Conservation (phyloP, 805 yeast genomes). For the Teunomyces kruisii region DNA sequence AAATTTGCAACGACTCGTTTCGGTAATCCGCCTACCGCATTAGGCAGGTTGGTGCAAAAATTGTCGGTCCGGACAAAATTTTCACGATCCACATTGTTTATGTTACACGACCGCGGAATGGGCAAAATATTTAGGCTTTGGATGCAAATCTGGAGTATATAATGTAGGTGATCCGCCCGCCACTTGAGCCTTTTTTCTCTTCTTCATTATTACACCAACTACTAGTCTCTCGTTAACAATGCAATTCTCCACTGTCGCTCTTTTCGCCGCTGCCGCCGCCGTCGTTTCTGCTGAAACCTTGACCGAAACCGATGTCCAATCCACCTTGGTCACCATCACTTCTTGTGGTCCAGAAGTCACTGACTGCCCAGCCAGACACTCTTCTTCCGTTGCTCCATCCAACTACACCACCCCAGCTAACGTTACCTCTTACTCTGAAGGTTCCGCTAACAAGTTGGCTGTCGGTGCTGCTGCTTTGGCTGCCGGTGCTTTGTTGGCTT, state of each 20-base stretch:
- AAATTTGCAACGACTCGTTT: background rate
- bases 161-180: conserved; percentile 1
- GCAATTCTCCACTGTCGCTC: conserved; percentile 47
- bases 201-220: conserved; percentile 26
- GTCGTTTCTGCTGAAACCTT: conserved; percentile 29
- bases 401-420: conserved; percentile 19
- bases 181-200: conserved; percentile 6
- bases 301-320: conserved; percentile 28
- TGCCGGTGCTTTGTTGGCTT: conserved; percentile 30
- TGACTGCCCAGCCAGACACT: conserved; percentile 38
- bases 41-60: background rate
- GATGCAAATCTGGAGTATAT: conserved; percentile 1
- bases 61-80: background rate
- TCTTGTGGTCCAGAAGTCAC: conserved; percentile 41
- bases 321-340: conserved; percentile 44
- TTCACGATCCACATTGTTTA: background rate
- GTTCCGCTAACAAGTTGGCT: conserved; percentile 21
- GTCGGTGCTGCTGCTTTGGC: conserved; percentile 19
- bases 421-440: conserved; percentile 20
- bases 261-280: conserved; percentile 41
- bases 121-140: background rate
- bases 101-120: background rate
- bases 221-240: conserved; percentile 40
- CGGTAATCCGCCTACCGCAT: background rate
- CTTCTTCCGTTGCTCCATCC: conserved; percentile 16